phyloP scores from a whole-genome alignment of 768 basidiomycete species.

The Lactarius sp. region DNA sequence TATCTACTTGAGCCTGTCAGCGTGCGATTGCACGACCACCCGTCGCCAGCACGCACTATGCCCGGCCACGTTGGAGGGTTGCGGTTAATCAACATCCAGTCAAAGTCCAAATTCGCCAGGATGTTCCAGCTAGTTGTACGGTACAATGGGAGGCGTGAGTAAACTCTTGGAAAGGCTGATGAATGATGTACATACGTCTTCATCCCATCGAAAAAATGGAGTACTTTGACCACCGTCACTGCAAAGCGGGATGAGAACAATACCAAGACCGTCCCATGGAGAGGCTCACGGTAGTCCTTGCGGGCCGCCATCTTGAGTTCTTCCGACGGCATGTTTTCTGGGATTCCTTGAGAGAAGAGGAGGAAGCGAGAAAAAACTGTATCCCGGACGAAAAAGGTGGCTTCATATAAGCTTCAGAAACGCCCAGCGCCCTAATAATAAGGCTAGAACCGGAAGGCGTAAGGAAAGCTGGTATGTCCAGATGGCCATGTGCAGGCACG shows the following conservation, averaged over 20 bases:
- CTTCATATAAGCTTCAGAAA: background rate
- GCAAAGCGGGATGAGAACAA: background rate
- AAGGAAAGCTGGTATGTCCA: background rate
- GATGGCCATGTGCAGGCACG: background rate
- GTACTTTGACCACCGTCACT: constrained; percentile 14
- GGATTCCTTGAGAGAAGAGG: background rate
- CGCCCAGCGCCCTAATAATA: background rate
- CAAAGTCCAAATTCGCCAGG: constrained; percentile 12
- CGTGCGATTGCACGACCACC: background rate
- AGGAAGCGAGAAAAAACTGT: background rate
- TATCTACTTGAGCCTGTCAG: background rate
- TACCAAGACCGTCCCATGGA: background rate
- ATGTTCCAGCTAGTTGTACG: constrained; percentile 6
- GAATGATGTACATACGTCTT: constrained; percentile 8
- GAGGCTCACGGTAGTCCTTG: constrained; percentile 1
- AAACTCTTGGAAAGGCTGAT: background rate
- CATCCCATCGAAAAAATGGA: constrained; percentile 13
- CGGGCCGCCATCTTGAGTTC: background rate
- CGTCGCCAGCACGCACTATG: background rate
- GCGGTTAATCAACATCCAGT: constrained; percentile 6
- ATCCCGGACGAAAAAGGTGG: background rate
- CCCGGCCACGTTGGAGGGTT: background rate
- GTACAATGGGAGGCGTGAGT: background rate
- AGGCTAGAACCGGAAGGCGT: too few species aligned
- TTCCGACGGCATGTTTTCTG: background rate